A percentile compares a stretch with the other conserved stretches of the same genome.
These are phyloP conservation scores for Naganishia vaughanmartiniae DNA, from an alignment of 768 basidiomycete genomes.

Conservation along the genomic window DNA sequence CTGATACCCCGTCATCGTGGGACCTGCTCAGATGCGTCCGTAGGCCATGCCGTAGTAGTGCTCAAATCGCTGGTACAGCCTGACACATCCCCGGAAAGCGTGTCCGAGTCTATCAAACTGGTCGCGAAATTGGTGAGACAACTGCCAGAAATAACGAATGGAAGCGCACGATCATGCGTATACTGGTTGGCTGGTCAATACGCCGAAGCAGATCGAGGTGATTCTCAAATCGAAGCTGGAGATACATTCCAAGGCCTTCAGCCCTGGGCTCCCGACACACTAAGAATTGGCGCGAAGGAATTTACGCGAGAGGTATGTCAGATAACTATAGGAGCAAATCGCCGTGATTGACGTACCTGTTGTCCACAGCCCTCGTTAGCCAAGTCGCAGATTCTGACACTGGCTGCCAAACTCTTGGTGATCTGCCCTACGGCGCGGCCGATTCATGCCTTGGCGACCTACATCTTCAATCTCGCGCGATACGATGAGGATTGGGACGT, in stretches of 20 bases:
- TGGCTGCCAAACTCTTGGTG: slow-evolving; percentile 80
- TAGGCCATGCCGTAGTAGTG: slow-evolving; percentile 76
- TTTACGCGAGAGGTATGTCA: slow-evolving; percentile 78
- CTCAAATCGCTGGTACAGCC: slow-evolving; percentile 79
- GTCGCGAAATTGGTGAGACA: slow-evolving; percentile 74
- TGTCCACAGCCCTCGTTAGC: slow-evolving; percentile 61
- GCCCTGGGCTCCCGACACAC: slow-evolving; percentile 84
- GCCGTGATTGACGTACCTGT: not conserved
- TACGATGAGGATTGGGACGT: slow-evolving; percentile 89
- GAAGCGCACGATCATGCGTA: slow-evolving; percentile 79
- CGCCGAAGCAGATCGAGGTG: slow-evolving; percentile 55
- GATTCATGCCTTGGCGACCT: slow-evolving; percentile 53
- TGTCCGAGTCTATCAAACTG: slow-evolving; percentile 59
- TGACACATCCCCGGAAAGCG: slow-evolving; percentile 54
- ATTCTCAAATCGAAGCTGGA: slow-evolving; percentile 6
- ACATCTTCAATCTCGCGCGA: slow-evolving; percentile 77
- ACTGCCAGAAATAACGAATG: slow-evolving; percentile 74
- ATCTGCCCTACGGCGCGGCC: slow-evolving; percentile 57
- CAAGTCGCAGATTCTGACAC: slow-evolving; percentile 77
- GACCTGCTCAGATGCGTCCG: slow-evolving; percentile 63
- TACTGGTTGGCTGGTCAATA: slow-evolving; percentile 93
- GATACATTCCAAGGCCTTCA: slow-evolving; percentile 40
- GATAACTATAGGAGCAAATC: slow-evolving; percentile 11
- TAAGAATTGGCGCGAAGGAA: slow-evolving; percentile 72
- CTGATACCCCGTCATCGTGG: not conserved